These are phyloP conservation scores for Petunia secreta DNA, from an alignment of 257 asterid genomes.

Conservation along the genomic window DNA sequence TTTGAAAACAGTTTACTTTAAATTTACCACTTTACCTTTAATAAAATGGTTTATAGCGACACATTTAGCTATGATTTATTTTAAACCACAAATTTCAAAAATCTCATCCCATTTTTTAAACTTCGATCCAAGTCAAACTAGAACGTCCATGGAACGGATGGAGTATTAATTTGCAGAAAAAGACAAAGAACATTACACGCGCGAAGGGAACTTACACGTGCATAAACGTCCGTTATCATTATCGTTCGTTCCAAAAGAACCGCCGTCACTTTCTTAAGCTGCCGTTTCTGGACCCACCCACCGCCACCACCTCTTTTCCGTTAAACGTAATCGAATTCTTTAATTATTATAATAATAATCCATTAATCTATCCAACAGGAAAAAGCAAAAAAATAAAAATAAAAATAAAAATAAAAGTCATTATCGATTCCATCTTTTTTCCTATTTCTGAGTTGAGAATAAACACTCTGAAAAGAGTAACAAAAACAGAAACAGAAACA, in stretches of 20 bases:
- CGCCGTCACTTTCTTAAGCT: not conserved
- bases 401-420: not conserved
- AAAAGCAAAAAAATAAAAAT: too few species aligned
- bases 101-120: too few species aligned
- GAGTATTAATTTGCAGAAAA: not conserved
- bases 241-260: not conserved
- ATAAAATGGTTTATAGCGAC: too few species aligned
- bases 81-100: too few species aligned
- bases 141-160: too few species aligned
- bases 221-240: constrained; percentile 32
- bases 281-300: constrained; percentile 29
- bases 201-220: constrained; percentile 28
- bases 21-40: too few species aligned
- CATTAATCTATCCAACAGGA: constrained; percentile 5
- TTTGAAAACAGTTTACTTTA: too few species aligned
- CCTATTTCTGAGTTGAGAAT: constrained; percentile 6
- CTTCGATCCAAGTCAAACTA: too few species aligned
- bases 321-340: constrained; percentile 7
- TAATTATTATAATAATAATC: not conserved
- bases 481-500: constrained; percentile 11
- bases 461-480: constrained; percentile 11
- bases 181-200: constrained; percentile 20
- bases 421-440: not conserved
- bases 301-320: constrained; percentile 25
- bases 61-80: too few species aligned